A percentile compares a stretch with the other conserved stretches of the same genome.
Conservation (phyloP, 1,284 basidiomycete species). For the Rhodotorula glutinis region DNA sequence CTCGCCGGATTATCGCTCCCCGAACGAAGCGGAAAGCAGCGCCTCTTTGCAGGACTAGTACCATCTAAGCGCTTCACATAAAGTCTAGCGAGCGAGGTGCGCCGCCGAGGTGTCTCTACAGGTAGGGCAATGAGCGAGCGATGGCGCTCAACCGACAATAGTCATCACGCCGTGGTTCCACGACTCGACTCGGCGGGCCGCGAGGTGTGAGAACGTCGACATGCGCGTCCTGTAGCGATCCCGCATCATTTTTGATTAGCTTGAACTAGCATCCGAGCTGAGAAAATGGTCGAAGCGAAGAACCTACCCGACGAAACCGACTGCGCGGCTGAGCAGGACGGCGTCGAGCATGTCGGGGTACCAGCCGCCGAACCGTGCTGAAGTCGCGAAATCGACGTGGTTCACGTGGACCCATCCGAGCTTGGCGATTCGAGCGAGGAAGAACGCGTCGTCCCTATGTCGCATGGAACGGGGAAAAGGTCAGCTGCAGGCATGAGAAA, state of each 20-base stretch:
- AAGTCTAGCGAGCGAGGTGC: too few species aligned
- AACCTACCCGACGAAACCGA: slow-evolving; percentile 34
- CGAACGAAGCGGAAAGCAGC: too few species aligned
- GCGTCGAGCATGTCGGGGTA: slow-evolving; percentile 27
- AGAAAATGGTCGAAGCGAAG: too few species aligned
- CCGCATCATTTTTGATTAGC: too few species aligned
- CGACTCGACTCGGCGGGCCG: slow-evolving; percentile 30
- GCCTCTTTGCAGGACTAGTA: too few species aligned
- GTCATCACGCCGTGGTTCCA: slow-evolving; percentile 27
- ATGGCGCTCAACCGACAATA: slow-evolving; percentile 23
- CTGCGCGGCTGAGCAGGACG: slow-evolving; percentile 20
- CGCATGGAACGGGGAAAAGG: neutral
- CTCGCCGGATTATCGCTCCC: too few species aligned
- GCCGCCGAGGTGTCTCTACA: too few species aligned
- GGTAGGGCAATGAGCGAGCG: neutral
- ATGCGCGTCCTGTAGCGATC: slow-evolving; percentile 5
- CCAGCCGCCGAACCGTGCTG: slow-evolving; percentile 31
- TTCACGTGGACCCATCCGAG: slow-evolving; percentile 30
- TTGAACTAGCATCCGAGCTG: too few species aligned
- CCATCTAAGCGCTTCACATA: too few species aligned
- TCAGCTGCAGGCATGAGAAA: neutral
- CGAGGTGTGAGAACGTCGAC: slow-evolving; percentile 21
- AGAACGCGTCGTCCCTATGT: slow-evolving; percentile 23
- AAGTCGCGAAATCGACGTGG: slow-evolving; percentile 22
- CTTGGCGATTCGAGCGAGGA: slow-evolving; percentile 24